phyloP scores from a whole-genome alignment of 2,329 filamentous ascomycete species.

The Hypoxylon sp. region DNA sequence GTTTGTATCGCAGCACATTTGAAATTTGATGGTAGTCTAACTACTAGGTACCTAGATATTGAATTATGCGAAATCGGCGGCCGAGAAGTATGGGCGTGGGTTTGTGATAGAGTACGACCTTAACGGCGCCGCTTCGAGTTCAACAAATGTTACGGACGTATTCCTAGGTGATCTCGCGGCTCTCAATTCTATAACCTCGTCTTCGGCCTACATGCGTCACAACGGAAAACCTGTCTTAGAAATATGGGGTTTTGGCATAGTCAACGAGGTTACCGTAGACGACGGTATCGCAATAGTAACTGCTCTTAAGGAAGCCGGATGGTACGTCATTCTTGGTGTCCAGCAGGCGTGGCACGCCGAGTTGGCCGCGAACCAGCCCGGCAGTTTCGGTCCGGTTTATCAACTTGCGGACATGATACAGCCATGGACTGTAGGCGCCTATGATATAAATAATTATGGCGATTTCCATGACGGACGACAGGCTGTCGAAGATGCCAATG shows the following conservation, averaged over 20 bases:
- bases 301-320: constrained; percentile 48
- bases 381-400: constrained; percentile 47
- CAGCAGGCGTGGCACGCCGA: constrained; percentile 52
- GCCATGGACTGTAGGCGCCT: constrained; percentile 51
- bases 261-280: constrained; percentile 43
- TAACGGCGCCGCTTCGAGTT: constrained; percentile 42
- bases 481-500: constrained; percentile 44
- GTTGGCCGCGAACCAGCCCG: constrained; percentile 44
- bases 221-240: constrained; percentile 50
- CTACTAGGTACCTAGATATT: constrained; percentile 43
- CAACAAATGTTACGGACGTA: constrained; percentile 45
- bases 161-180: constrained; percentile 47
- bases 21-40: constrained; percentile 4
- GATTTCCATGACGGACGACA: constrained; percentile 47
- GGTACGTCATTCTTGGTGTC: constrained; percentile 50
- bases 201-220: constrained; percentile 50
- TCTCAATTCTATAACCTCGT: constrained; percentile 44
- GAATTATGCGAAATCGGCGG: constrained; percentile 43
- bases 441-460: constrained; percentile 44
- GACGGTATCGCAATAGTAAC: constrained; percentile 48
- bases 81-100: constrained; percentile 50
- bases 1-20: constrained; percentile 21
- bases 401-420: constrained; percentile 50
- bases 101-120: constrained; percentile 51
- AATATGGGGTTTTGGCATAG: constrained; percentile 50